Percentiles rank a stretch among this genome's conserved stretches.
phyloP scores from a whole-genome alignment of 345 rosid species.

The Cardamine occulta region DNA sequence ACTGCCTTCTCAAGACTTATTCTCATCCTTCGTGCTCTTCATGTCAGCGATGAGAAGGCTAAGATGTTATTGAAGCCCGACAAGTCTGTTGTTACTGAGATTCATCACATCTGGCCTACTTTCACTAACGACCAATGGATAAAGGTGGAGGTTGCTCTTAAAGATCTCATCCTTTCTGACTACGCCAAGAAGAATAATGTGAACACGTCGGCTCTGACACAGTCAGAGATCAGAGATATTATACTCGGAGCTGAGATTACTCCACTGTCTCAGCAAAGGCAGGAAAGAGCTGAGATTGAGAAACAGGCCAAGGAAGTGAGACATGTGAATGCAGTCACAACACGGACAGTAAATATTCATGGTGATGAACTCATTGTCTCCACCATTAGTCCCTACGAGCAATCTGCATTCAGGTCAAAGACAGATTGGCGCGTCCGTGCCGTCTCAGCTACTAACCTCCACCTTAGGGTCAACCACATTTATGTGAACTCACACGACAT shows the following conservation, averaged over 20 bases:
- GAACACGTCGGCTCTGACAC: slow-evolving; percentile 86
- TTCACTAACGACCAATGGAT: slow-evolving; percentile 96
- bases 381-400: slow-evolving; percentile 85
- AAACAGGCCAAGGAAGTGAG: slow-evolving; percentile 92
- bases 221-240: slow-evolving; percentile 93
- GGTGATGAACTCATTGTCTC: slow-evolving; percentile 87
- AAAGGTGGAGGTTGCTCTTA: slow-evolving; percentile 92
- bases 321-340: slow-evolving; percentile 83
- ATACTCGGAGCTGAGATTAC: slow-evolving; percentile 97
- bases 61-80: slow-evolving; percentile 97
- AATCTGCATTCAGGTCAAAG: slow-evolving; percentile 76
- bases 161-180: slow-evolving; percentile 86
- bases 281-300: slow-evolving; percentile 95
- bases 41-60: slow-evolving; percentile 97
- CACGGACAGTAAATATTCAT: slow-evolving; percentile 75
- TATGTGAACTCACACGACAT: slow-evolving; percentile 91
- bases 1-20: slow-evolving; percentile 98
- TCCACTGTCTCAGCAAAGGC: slow-evolving; percentile 93
- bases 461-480: slow-evolving; percentile 83
- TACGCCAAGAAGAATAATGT: slow-evolving; percentile 96
- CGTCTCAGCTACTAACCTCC: slow-evolving; percentile 88
- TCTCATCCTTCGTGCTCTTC: slow-evolving; percentile 97
- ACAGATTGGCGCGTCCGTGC: slow-evolving; percentile 98
- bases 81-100: slow-evolving; percentile 85
- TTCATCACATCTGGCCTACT: slow-evolving; percentile 99